Conservation (phyloP, 352 stramenopile species). For the Phytophthora vignae region DNA sequence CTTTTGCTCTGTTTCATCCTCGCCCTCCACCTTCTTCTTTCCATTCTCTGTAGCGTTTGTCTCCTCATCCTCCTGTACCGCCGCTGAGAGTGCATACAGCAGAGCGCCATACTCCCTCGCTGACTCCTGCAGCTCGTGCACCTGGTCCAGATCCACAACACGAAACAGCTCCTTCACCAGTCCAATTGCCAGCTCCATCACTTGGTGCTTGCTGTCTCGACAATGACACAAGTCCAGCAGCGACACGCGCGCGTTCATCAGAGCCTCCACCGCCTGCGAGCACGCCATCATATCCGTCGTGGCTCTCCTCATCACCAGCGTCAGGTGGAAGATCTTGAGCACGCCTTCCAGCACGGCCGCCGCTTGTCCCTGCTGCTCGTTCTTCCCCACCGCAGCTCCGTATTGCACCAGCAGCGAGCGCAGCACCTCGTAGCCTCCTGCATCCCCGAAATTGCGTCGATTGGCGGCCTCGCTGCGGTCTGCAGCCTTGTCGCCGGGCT, state of each 20-base stretch:
- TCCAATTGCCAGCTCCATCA: slow-evolving; percentile 71
- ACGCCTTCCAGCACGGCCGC: slow-evolving; percentile 55
- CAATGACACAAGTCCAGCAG: slow-evolving; percentile 76
- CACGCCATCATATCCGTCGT: slow-evolving; percentile 66
- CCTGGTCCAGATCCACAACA: slow-evolving; percentile 74
- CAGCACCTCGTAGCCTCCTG: slow-evolving; percentile 75
- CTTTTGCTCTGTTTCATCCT: slow-evolving; percentile 24
- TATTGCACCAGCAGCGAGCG: slow-evolving; percentile 75
- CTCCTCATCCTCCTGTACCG: slow-evolving; percentile 42
- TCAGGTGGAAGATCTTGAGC: slow-evolving; percentile 74
- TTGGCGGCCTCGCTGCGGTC: slow-evolving; percentile 84
- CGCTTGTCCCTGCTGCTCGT: slow-evolving; percentile 12
- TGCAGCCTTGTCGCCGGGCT: slow-evolving; percentile 60
- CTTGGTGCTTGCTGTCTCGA: slow-evolving; percentile 30
- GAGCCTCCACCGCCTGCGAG: slow-evolving; percentile 63
- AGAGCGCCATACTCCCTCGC: slow-evolving; percentile 80
- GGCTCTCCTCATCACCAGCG: slow-evolving; percentile 57
- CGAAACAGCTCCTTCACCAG: slow-evolving; percentile 83
- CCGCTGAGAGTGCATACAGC: slow-evolving; percentile 68
- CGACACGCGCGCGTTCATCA: slow-evolving; percentile 75
- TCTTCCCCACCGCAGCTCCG: slow-evolving; percentile 34
- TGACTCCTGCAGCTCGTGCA: slow-evolving; percentile 82
- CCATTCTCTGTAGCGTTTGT: slow-evolving; percentile 28
- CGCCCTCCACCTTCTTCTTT: background rate
- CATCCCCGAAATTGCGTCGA: slow-evolving; percentile 77